These are phyloP conservation scores for Agrocybe praecox DNA, from an alignment of 768 basidiomycete species.

Conservation along the genomic window DNA sequence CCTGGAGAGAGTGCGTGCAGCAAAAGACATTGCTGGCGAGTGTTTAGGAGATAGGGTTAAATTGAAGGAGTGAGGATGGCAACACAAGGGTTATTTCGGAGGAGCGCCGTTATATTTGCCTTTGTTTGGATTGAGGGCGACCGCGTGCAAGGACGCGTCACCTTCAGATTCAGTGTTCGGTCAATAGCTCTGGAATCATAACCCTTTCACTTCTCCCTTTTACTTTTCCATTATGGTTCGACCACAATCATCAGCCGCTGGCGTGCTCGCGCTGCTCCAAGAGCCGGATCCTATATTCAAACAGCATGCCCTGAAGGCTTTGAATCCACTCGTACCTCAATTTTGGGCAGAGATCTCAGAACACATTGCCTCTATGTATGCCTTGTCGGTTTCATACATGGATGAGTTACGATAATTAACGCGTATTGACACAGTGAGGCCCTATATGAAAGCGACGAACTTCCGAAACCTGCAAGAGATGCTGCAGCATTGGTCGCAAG, in stretches of 20 bases:
- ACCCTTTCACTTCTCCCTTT: constrained; percentile 23
- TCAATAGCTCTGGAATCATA: constrained; percentile 10
- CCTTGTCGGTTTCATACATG: constrained; percentile 18
- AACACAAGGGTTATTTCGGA: constrained; percentile 38
- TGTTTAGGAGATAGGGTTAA: constrained; percentile 13
- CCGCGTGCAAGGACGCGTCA: constrained; percentile 46
- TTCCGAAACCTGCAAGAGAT: constrained; percentile 74
- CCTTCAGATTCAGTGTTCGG: constrained; percentile 27
- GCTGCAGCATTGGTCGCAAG: constrained; percentile 92
- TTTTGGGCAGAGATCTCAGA: constrained; percentile 99
- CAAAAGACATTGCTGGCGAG: constrained; percentile 45
- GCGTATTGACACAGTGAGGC: constrained; percentile 65
- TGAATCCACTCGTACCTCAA: constrained; percentile 84
- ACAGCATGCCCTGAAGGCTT: constrained; percentile 84
- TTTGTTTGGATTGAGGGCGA: constrained; percentile 26
- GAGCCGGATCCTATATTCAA: constrained; percentile 89
- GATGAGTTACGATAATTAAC: constrained; percentile 6
- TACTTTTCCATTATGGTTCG: constrained; percentile 52
- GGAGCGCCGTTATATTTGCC: constrained; percentile 29
- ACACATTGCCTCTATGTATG: constrained; percentile 86
- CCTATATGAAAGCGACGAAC: constrained; percentile 81
- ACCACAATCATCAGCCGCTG: constrained; percentile 81
- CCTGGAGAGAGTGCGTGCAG: constrained; percentile 53
- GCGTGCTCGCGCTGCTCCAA: constrained; percentile 87
- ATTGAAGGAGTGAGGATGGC: constrained; percentile 6